A percentile compares a stretch with the other conserved stretches of the same genome.
Evolutionary conservation across 163 green algal species (phyloP).

Genomic region (Coccomyxa subellipsoidea): DNA sequence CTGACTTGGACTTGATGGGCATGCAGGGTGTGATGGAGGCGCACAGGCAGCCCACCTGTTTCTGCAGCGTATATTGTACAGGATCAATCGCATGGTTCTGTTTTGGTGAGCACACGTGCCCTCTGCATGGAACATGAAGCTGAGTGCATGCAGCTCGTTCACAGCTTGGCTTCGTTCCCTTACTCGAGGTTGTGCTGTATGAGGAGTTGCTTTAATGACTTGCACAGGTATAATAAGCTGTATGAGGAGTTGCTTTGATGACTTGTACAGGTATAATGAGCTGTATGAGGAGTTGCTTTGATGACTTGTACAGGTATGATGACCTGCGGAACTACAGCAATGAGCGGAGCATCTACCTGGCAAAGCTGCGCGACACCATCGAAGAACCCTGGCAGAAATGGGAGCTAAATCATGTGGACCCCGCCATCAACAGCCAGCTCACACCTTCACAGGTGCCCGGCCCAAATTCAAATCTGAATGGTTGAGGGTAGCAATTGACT

Average conservation of each 20-base stretch:
- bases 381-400: conserved; percentile 35
- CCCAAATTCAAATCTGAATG: too few species aligned
- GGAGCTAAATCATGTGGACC: conserved; percentile 33
- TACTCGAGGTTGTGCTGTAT: too few species aligned
- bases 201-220: too few species aligned
- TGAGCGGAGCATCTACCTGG: conserved; percentile 44
- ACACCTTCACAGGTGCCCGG: not conserved
- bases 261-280: too few species aligned
- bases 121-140: not conserved
- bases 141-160: not conserved
- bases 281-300: too few species aligned
- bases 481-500: too few species aligned
- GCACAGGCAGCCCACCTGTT: conserved; percentile 35
- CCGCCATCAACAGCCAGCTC: not conserved
- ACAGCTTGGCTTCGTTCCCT: too few species aligned
- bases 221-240: too few species aligned
- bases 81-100: conserved; percentile 55
- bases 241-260: too few species aligned
- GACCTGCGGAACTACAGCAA: conserved; percentile 55
- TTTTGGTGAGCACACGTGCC: conserved; percentile 47
- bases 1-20: not conserved
- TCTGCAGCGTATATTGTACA: conserved; percentile 59
- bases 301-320: conserved; percentile 53
- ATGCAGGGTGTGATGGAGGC: not conserved
- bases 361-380: conserved; percentile 32